Base-by-base conservation (phyloP, 257 asterid genomes). In the Gentiana dahurica region DNA sequence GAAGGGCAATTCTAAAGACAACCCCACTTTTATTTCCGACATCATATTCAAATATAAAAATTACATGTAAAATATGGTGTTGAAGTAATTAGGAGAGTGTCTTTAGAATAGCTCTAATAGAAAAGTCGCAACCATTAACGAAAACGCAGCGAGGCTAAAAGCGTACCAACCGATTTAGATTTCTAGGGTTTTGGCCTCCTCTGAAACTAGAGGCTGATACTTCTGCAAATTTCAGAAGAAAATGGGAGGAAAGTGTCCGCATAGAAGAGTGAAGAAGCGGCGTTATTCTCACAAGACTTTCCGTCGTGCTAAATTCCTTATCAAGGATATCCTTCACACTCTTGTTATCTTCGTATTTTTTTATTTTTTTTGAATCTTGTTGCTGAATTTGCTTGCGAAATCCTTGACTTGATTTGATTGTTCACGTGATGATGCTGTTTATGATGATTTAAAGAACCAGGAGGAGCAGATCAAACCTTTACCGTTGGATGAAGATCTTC, bases 191-290 rank as follows among this genome's bases (percentile, higher is more conserved):
- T 15, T 15, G 24, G 24, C 24, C 24, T 15, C 46, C 9, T 9
- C 46, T 2, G 9, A 41, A 2, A 41, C 9, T 41, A 41, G 46
- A 41, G 5, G 9, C 9, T 10, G 9, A 41, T 7, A 10, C 6
- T 41, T 41, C 46, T 0, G 4, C 46, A 7, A 41, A 39, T 36
- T 9, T 15, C 55, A 12, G 58, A 32, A 54, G 53, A 36, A 15
- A 54, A 91, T 91, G 98, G 98, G 98, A 54, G 97, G 97, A n/a
- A 91, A 91, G 70, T 91, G 98, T 65, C 98, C 96, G 1, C 89
- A 84, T 69, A 60, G 95, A 55, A 77, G 86, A 53, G 88, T 82
- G 38, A 65, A 66, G 72, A 66, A 71, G 66, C 62, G 76, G 3
- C 62, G 74, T 1, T 73, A 82, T 73, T 82, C 95, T 54, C 95